phyloP scores from a whole-genome alignment of 352 stramenopile species.

The Blastocystis hominis region DNA sequence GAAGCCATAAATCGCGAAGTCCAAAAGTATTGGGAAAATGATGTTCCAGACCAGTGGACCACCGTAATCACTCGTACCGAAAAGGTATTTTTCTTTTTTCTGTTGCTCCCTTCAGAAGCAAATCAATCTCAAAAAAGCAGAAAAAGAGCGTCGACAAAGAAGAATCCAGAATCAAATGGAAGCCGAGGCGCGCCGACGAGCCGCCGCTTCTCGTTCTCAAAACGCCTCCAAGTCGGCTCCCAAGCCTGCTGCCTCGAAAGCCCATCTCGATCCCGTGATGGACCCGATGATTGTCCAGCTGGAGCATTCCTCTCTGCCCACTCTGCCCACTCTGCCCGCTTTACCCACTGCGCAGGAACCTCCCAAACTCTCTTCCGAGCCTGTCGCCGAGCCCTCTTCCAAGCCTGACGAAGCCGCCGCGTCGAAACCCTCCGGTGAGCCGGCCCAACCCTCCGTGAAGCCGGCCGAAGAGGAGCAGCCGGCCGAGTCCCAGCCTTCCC shows the following conservation, averaged over 20 bases:
- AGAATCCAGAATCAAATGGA: neutral
- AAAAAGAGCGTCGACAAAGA: neutral
- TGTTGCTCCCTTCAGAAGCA: neutral
- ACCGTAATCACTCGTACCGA: neutral
- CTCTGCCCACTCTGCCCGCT: too few species aligned
- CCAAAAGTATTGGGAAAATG: neutral
- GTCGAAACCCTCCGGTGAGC: neutral
- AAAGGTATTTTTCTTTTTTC: neutral
- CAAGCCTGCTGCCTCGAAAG: neutral
- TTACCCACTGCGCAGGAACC: neutral
- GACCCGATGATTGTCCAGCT: neutral
- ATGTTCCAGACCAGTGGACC: neutral
- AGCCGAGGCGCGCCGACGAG: neutral
- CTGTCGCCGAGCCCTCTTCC: neutral
- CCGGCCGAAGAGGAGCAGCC: neutral
- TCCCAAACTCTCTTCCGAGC: neutral
- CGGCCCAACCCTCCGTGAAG: too few species aligned
- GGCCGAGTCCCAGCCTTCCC: neutral
- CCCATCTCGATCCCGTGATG: neutral
- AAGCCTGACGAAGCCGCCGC: neutral
- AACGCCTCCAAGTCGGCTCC: neutral
- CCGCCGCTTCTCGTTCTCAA: neutral
- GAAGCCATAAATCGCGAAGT: conserved; percentile 8
- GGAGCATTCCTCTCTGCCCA: neutral
- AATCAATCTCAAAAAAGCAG: neutral